Evolutionary conservation across 257 asterid species (phyloP).

Genomic region (Prunella vulgaris): DNA sequence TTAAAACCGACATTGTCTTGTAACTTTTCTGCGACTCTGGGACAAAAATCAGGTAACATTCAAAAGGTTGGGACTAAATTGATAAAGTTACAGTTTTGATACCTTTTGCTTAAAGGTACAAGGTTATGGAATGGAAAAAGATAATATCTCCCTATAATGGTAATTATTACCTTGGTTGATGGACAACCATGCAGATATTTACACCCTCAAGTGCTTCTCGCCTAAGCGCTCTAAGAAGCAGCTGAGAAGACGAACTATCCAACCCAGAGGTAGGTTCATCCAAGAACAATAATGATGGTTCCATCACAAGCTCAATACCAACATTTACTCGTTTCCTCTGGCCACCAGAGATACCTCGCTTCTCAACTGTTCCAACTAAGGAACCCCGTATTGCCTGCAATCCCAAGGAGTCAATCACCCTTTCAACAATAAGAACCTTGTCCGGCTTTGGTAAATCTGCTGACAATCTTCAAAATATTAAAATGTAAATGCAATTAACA

Average conservation of each 20-base stretch:
- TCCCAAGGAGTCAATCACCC: constrained; percentile 57
- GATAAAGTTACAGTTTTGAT: background rate
- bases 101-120: background rate
- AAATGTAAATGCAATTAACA: constrained; percentile 32
- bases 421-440: constrained; percentile 56
- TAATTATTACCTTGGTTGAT: constrained; percentile 53
- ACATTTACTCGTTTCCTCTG: constrained; percentile 67
- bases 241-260: constrained; percentile 61
- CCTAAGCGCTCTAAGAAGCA: constrained; percentile 52
- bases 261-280: constrained; percentile 65
- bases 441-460: constrained; percentile 58
- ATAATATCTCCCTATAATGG: background rate
- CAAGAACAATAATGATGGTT: constrained; percentile 56
- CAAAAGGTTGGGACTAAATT: background rate
- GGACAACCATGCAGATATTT: constrained; percentile 58
- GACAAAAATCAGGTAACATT: background rate
- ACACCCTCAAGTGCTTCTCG: constrained; percentile 66
- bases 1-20: background rate
- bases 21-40: background rate
- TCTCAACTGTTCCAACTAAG: constrained; percentile 59
- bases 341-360: constrained; percentile 65
- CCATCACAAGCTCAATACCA: constrained; percentile 60
- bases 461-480: constrained; percentile 44
- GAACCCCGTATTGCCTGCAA: constrained; percentile 52
- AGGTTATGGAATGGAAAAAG: background rate